Base-by-base conservation (phyloP, 2,329 filamentous ascomycete species). In the Cryphonectria carpinicola region DNA sequence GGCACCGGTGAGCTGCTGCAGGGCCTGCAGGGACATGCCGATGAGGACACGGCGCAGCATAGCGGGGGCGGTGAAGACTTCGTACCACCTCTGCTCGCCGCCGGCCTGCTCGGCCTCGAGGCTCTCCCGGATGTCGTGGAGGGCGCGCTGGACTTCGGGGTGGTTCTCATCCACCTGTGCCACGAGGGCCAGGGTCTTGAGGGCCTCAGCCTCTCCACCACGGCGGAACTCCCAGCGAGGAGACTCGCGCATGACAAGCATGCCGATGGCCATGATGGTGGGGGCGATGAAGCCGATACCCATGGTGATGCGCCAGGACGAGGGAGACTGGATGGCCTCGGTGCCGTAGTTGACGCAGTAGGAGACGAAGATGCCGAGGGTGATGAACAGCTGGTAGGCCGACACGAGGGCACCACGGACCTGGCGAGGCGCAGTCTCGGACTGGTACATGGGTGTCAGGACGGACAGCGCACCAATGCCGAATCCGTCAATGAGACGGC, bases 1-100 rank as follows among this genome's bases (percentile, higher is more conserved):
- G 68, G 85, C 84, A 60, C 89, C 90, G 0, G 89, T 92, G 71
- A 92, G 86, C 76, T 93, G 91, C 79, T 93, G 91, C 7, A 92
- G 81, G 72, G 88, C 88, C 73, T 92, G 90, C 5, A 93, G 83
- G 0, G 80, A 75, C 61, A 92, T 85, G 17, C 90, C 91, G 2
- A 93, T 83, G 0, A 88, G 56, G 0, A 90, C 90, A 56, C 91
- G 87, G 78, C 92, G 92, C 17, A 87, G 78, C 79, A 91, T 83
- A 76, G 85, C 90, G 46, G 88, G 88, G 19, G 69, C 71, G n/a
- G 71, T 73, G 69, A 73, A 73, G 66, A 73, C 68, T 43, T 73
- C 71, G 41, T 62, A 73, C 71, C 71, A 73, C 71, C 67, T 73
- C 66, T 70, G 69, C 19, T 73, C 69, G 41, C 71, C 71, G 17